A percentile compares a stretch with the other conserved stretches of the same genome.
These are phyloP conservation scores for Leccinum incarnatum DNA, from an alignment of 768 basidiomycete species.

Conservation along the genomic window DNA sequence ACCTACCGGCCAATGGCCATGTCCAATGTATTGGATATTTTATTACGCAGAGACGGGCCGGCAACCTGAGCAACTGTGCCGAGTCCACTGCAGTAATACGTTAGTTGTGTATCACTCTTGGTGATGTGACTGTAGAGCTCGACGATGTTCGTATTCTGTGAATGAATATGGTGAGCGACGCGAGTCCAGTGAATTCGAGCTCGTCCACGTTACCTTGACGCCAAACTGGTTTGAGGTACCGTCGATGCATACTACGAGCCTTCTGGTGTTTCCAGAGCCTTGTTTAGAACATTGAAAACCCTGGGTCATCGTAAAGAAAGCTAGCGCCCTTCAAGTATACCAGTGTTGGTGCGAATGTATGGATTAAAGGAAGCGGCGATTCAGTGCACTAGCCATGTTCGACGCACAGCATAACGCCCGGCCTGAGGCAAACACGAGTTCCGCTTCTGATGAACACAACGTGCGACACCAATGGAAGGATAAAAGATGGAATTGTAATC, in stretches of 20 bases:
- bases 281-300: constrained; percentile 4
- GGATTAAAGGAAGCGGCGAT: neutral
- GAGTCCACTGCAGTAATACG: constrained; percentile 43
- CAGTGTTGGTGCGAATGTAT: neutral
- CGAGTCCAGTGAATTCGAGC: neutral
- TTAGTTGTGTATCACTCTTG: constrained; percentile 35
- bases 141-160: constrained; percentile 40
- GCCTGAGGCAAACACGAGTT: constrained; percentile 13
- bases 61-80: constrained; percentile 33
- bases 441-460: constrained; percentile 4
- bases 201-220: constrained; percentile 21
- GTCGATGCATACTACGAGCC: constrained; percentile 37
- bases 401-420: neutral
- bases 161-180: neutral
- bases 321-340: neutral
- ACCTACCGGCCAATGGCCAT: constrained; percentile 37
- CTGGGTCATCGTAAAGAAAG: constrained; percentile 5
- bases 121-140: constrained; percentile 37
- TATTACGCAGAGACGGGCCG: constrained; percentile 16
- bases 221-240: constrained; percentile 42
- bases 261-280: constrained; percentile 6
- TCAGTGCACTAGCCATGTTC: neutral
- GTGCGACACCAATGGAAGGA: constrained; percentile 4
- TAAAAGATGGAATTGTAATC: neutral
- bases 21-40: constrained; percentile 29